These are phyloP conservation scores for Cicer yamashitae DNA, from an alignment of 306 rosid genomes.

Conservation along the genomic window DNA sequence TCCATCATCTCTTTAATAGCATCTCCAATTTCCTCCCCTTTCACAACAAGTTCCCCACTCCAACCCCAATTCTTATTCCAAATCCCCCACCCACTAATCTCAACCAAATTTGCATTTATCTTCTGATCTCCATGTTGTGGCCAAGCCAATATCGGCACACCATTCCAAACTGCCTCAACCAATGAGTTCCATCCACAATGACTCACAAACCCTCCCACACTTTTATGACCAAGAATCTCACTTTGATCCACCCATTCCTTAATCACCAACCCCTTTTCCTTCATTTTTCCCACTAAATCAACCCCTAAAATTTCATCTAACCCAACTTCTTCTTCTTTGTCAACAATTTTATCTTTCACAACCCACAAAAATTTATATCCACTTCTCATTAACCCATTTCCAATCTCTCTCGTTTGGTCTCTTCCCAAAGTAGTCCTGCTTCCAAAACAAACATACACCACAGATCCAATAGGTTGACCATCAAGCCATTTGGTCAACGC, in stretches of 20 bases:
- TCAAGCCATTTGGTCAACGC: conserved; percentile 52
- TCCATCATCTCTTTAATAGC: conserved; percentile 62
- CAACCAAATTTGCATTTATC: conserved; percentile 59
- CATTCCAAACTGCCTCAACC: conserved; percentile 40
- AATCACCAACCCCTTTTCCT: background rate
- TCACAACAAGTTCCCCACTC: conserved; percentile 49
- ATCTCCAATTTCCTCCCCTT: conserved; percentile 60
- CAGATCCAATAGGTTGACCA: conserved; percentile 50
- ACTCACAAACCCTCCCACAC: conserved; percentile 23
- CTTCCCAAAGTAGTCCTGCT: conserved; percentile 53
- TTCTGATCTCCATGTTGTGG: conserved; percentile 65
- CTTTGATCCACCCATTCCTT: conserved; percentile 31
- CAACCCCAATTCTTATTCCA: conserved; percentile 67
- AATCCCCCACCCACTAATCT: conserved; percentile 54
- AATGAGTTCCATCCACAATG: conserved; percentile 31
- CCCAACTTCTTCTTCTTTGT: conserved; percentile 52
- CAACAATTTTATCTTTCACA: conserved; percentile 60
- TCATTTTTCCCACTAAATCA: background rate
- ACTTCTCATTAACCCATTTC: conserved; percentile 54
- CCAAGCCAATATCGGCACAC: conserved; percentile 66
- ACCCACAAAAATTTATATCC: conserved; percentile 67
- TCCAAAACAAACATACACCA: conserved; percentile 63
- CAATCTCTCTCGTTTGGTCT: conserved; percentile 60
- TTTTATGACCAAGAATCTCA: conserved; percentile 10
- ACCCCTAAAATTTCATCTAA: background rate